Base-by-base conservation (phyloP, 495 filamentous ascomycete genomes). In the Neurospora tetrasperma region DNA sequence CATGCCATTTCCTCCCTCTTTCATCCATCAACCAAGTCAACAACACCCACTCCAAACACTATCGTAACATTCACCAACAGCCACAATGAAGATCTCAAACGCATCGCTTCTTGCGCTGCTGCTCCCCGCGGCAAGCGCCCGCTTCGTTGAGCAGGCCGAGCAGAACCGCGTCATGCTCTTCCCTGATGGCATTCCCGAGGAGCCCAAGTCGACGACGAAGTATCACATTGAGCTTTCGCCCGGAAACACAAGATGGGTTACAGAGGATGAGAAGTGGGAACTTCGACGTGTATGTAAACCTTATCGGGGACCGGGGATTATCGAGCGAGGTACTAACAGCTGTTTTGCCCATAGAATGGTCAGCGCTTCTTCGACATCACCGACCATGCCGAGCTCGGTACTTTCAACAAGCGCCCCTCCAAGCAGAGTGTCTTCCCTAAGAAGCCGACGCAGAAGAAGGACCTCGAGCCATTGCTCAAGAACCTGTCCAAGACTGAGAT, bases 281-380 rank as follows among this genome's bases (percentile, higher is more conserved):
- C 84, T 98, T 73, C 90, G 92, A 80, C 84, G 94, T 75, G 94
- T 97, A 88, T 72, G 90, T 82, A 35, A 73, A 71, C 59, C 71
- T 40, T 16, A 18, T 18, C 27, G 54, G 12, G 54, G 54, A 18
- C 20, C 2, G 27, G 31, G 54, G 7, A 66, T 66, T 6, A 66
- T 66, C 54, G 27, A 27, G 14, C 54, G 54, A 9, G 14, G 11
- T 40, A 59, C 69, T 70, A 23, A 70, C 59, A 73, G 59, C 42
- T 73, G 66, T 16, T 48, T 23, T 68, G 18, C 31, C 43, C 72
- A 42, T 74, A 97, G 95, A 85, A 92, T 76, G 93, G 94, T 69
- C 84, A 89, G 62, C 94, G 91, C 75, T 99, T 99, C 84, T 97
- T 99, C 86, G 96, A 99, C 82, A 92, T 99, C 76, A 97, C 96